Evolutionary conservation across 768 basidiomycete genomes (phyloP).

Genomic region (Naganishia vishniacii): DNA sequence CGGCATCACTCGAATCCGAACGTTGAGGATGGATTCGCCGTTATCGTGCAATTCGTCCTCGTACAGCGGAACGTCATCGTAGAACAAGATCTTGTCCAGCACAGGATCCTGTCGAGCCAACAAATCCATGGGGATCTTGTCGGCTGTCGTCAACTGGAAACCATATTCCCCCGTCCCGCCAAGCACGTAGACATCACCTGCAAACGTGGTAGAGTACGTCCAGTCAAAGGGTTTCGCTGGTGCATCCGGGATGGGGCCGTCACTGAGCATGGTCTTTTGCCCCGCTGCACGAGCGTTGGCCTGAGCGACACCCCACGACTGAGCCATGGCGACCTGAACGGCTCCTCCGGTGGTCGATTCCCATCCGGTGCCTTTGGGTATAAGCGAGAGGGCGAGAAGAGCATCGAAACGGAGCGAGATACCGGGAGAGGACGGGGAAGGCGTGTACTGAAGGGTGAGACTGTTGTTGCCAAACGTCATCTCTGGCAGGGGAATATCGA

Average conservation of each 20-base stretch:
- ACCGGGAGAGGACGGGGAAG: constrained; percentile 51
- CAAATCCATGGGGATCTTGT: constrained; percentile 70
- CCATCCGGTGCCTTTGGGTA: constrained; percentile 63
- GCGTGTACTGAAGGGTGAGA: constrained; percentile 61
- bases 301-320: constrained; percentile 61
- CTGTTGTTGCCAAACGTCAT: constrained; percentile 91
- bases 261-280: constrained; percentile 29
- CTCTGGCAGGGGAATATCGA: constrained; percentile 79
- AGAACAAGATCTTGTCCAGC: constrained; percentile 69
- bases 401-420: constrained; percentile 66
- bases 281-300: neutral
- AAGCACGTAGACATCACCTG: constrained; percentile 52
- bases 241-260: constrained; percentile 43
- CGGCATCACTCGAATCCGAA: constrained; percentile 94
- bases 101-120: constrained; percentile 78
- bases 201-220: constrained; percentile 90
- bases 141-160: constrained; percentile 38
- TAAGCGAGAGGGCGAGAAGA: constrained; percentile 61
- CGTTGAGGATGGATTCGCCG: constrained; percentile 74
- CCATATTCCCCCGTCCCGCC: constrained; percentile 13
- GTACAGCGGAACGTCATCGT: constrained; percentile 87
- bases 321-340: constrained; percentile 89
- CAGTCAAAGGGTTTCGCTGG: constrained; percentile 87
- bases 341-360: constrained; percentile 77
- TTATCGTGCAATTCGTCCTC: constrained; percentile 98